Evolutionary conservation across 768 basidiomycete species (phyloP).

Genomic region (Chalciporus piperatus): DNA sequence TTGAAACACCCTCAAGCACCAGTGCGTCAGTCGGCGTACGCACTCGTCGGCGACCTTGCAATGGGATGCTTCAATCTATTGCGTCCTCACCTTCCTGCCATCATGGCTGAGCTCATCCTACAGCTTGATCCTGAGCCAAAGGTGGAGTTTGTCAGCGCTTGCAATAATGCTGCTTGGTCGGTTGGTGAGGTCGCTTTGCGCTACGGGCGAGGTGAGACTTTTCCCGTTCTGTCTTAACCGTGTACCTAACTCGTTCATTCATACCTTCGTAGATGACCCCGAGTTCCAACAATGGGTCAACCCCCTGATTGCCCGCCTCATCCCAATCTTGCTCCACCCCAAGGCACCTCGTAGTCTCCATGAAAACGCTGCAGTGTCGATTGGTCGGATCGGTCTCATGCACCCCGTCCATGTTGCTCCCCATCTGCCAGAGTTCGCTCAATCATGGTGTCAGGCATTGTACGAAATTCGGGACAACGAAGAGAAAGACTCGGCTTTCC

Average conservation of each 20-base stretch:
- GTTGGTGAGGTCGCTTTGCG: constrained; percentile 96
- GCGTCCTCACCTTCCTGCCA: constrained; percentile 78
- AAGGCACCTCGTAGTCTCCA: constrained; percentile 92
- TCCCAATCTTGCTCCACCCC: constrained; percentile 89
- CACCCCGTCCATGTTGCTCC: constrained; percentile 88
- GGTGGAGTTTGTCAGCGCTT: constrained; percentile 91
- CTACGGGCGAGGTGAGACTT: constrained; percentile 66
- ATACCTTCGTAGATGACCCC: constrained; percentile 53
- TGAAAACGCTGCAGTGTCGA: constrained; percentile 98
- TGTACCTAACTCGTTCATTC: constrained; percentile 1
- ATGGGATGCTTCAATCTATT: constrained; percentile 91
- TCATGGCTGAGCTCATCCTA: constrained; percentile 85
- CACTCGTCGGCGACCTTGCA: constrained; percentile 96
- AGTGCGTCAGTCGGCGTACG: constrained; percentile 94
- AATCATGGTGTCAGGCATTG: constrained; percentile 94
- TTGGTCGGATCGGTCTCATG: constrained; percentile 93
- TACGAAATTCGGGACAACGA: constrained; percentile 99
- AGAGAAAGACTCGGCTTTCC: constrained; percentile 98
- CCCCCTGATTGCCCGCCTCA: constrained; percentile 80
- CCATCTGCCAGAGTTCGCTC: constrained; percentile 85
- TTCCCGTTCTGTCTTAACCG: background rate
- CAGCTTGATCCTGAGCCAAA: constrained; percentile 94
- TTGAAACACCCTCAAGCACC: constrained; percentile 95
- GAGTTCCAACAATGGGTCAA: constrained; percentile 94
- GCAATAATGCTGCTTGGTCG: constrained; percentile 99